These are phyloP conservation scores for Colletotrichum lentis DNA, from an alignment of 2,329 filamentous ascomycete genomes.

Conservation along the genomic window DNA sequence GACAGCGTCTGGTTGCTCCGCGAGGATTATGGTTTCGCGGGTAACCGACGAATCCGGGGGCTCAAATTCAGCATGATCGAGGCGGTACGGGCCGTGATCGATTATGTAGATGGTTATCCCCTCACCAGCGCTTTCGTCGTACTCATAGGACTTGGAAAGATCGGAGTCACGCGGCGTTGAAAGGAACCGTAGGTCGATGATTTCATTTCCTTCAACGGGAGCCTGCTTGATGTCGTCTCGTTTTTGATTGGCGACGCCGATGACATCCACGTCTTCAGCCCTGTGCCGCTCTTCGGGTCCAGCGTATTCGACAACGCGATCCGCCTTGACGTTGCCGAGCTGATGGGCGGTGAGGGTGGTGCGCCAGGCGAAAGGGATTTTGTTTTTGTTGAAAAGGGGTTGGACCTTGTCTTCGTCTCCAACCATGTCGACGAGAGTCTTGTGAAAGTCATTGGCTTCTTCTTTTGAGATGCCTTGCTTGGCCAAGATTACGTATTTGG, in stretches of 20 bases:
- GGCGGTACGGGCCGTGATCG: background rate
- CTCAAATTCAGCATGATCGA: background rate
- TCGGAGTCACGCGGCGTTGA: no score
- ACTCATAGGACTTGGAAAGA: no score
- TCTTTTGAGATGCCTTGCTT: constrained; percentile 1
- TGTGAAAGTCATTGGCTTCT: constrained; percentile 4
- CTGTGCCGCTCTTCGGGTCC: no score
- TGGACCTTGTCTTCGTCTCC: background rate
- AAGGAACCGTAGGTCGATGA: no score
- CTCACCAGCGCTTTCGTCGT: constrained; percentile 5
- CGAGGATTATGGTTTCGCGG: no score
- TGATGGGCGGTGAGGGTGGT: background rate
- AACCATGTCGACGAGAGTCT: background rate
- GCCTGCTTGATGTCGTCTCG: no score
- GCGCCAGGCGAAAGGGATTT: background rate
- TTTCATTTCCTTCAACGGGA: no score
- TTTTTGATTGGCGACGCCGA: no score
- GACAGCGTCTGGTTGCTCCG: no score
- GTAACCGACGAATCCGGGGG: background rate
- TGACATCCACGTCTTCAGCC: no score
- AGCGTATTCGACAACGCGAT: background rate
- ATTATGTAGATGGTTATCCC: constrained; percentile 10
- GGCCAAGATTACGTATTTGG: constrained; percentile 2
- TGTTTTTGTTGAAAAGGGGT: background rate
- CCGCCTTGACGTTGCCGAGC: background rate